A percentile compares a stretch with the other conserved stretches of the same genome.
These are phyloP conservation scores for Trichosporon coremiiforme DNA, from an alignment of 1,284 basidiomycete genomes.

Conservation along the genomic window DNA sequence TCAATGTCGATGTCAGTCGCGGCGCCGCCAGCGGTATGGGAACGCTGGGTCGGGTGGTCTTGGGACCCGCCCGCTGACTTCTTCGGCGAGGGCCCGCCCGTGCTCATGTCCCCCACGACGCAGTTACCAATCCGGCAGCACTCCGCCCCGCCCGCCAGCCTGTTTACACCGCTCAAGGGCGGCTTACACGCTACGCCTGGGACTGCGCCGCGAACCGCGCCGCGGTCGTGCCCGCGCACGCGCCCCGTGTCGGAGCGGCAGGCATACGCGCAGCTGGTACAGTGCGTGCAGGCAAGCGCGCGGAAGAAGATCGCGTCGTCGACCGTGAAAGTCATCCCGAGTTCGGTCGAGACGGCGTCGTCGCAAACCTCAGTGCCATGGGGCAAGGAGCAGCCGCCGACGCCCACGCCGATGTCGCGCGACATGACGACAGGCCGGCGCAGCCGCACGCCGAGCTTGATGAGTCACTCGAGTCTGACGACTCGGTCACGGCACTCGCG, in stretches of 20 bases:
- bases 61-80: conserved; percentile 32
- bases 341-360: conserved; percentile 23
- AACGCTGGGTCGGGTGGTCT: conserved; percentile 40
- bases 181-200: conserved; percentile 16
- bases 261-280: conserved; percentile 32
- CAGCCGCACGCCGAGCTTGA: not conserved
- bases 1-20: not conserved
- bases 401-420: conserved; percentile 32
- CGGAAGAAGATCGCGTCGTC: conserved; percentile 30
- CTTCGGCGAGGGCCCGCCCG: conserved; percentile 30
- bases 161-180: conserved; percentile 26
- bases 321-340: conserved; percentile 21
- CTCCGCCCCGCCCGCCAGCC: conserved; percentile 20
- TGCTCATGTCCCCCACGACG: not conserved
- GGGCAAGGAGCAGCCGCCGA: conserved; percentile 33
- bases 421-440: conserved; percentile 21
- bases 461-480: conserved; percentile 17
- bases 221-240: conserved; percentile 30
- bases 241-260: conserved; percentile 33
- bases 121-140: conserved; percentile 15
- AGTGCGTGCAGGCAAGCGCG: conserved; percentile 33
- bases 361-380: conserved; percentile 19
- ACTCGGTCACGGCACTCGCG: not conserved
- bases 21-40: conserved; percentile 21
- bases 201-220: conserved; percentile 31